A percentile compares a stretch with the other conserved stretches of the same genome.
Evolutionary conservation across 2,329 filamentous ascomycete species (phyloP).

Genomic region (Alternaria sp.): DNA sequence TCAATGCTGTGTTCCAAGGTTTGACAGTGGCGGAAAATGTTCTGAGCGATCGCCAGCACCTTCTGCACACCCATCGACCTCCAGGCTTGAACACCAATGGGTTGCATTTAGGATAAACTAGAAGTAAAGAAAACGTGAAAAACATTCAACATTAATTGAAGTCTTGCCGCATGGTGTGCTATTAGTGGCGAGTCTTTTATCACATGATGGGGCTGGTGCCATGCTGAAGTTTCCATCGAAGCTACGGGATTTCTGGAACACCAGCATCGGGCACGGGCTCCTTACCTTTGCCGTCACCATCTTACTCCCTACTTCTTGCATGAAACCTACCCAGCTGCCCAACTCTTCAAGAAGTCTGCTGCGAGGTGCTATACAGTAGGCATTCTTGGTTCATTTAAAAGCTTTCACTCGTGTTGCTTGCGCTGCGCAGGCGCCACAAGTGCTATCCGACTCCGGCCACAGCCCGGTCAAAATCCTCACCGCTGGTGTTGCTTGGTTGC

Average conservation of each 20-base stretch:
- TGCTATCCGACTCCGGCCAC: slow-evolving; percentile 7
- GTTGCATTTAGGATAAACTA: not conserved
- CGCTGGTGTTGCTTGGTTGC: slow-evolving; percentile 6
- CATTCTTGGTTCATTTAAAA: not conserved
- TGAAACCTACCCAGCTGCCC: not conserved
- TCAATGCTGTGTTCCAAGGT: not conserved
- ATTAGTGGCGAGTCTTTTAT: slow-evolving; percentile 5
- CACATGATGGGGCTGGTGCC: slow-evolving; percentile 13
- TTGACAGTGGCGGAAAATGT: not conserved
- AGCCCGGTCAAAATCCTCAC: slow-evolving; percentile 20
- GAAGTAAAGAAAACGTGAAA: not conserved
- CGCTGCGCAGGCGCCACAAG: slow-evolving; percentile 6
- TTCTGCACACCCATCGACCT: not conserved
- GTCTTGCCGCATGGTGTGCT: not conserved
- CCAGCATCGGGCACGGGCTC: slow-evolving; percentile 16
- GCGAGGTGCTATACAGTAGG: not conserved
- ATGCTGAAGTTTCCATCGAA: slow-evolving; percentile 15
- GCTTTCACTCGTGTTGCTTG: not conserved
- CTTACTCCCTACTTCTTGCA: slow-evolving; percentile 6
- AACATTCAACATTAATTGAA: not conserved
- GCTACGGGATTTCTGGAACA: slow-evolving; percentile 22
- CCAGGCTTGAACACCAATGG: not conserved
- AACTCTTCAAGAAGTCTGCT: not conserved
- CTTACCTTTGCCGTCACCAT: slow-evolving; percentile 13
- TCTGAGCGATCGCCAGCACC: not conserved